These are phyloP conservation scores for Penicillium ucsense DNA, from an alignment of 495 filamentous ascomycete genomes.

Conservation along the genomic window DNA sequence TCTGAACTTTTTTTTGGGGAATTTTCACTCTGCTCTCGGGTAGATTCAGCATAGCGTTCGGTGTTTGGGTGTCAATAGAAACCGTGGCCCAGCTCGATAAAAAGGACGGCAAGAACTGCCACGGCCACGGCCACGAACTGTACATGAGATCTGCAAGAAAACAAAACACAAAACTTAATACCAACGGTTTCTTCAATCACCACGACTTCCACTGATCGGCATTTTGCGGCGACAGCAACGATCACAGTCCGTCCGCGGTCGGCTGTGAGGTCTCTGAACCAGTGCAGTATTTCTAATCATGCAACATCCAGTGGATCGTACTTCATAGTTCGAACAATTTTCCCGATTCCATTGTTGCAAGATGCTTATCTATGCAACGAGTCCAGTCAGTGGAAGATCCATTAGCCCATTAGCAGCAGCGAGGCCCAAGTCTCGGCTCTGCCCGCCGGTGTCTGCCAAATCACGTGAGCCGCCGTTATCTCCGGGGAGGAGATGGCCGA, in stretches of 20 bases:
- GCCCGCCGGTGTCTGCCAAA: background rate
- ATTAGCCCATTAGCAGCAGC: no score
- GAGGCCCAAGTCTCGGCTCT: no score
- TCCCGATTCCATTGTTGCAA: no score
- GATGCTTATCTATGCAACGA: no score
- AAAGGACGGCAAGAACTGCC: conserved; percentile 4
- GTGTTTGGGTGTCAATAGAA: conserved; percentile 16
- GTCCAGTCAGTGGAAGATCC: no score
- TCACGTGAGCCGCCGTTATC: conserved; percentile 4
- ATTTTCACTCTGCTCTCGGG: conserved; percentile 12
- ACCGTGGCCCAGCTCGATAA: conserved; percentile 9
- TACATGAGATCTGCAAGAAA: conserved; percentile 16
- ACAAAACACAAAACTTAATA: conserved; percentile 15
- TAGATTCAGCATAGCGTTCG: conserved; percentile 35
- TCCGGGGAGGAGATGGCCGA: conserved; percentile 1
- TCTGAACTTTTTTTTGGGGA: background rate
- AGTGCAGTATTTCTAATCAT: no score
- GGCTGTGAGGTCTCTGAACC: no score
- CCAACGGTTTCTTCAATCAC: conserved; percentile 10
- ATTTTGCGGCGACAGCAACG: no score
- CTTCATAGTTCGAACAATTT: no score
- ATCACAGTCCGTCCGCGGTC: no score
- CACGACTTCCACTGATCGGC: background rate
- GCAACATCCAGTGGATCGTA: no score
- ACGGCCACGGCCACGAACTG: conserved; percentile 11